Evolutionary conservation across 768 basidiomycete species (phyloP).

Genomic region (Antrodiella citrinella): DNA sequence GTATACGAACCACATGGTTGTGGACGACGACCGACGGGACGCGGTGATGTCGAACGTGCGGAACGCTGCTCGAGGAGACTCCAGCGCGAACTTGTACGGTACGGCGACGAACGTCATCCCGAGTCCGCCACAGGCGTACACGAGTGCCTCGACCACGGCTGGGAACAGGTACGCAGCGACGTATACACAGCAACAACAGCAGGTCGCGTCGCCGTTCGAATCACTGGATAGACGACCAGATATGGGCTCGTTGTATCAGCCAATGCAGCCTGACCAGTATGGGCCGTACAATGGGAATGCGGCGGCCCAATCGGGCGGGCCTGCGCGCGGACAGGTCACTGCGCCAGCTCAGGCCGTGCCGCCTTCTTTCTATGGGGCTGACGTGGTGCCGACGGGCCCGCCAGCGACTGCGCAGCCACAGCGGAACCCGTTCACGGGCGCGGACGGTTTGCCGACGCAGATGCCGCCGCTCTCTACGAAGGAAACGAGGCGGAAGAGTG

Average conservation of each 20-base stretch:
- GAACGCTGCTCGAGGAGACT: constrained; percentile 47
- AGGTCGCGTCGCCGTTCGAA: constrained; percentile 35
- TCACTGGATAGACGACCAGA: constrained; percentile 56
- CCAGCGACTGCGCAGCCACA: constrained; percentile 18
- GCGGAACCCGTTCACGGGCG: constrained; percentile 28
- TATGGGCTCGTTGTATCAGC: constrained; percentile 64
- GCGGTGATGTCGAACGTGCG: constrained; percentile 79
- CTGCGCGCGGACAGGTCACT: constrained; percentile 36
- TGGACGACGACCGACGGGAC: constrained; percentile 66
- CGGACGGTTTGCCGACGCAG: constrained; percentile 14
- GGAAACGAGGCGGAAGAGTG: constrained; percentile 52
- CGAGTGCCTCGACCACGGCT: constrained; percentile 41
- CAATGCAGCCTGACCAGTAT: constrained; percentile 80
- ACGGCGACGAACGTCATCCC: constrained; percentile 46
- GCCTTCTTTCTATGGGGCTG: constrained; percentile 64
- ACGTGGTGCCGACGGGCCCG: constrained; percentile 43
- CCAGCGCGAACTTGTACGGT: constrained; percentile 34
- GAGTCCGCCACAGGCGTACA: constrained; percentile 70
- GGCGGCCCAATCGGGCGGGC: constrained; percentile 20
- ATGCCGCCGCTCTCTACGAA: constrained; percentile 38
- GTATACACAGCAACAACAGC: constrained; percentile 35
- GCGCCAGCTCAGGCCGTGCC: constrained; percentile 44
- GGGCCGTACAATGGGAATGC: constrained; percentile 41
- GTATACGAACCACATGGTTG: constrained; percentile 48
- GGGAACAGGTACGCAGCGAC: constrained; percentile 54